A percentile compares a stretch with the other conserved stretches of the same genome.
These are phyloP conservation scores for Rosellinia necatrix DNA, from an alignment of 2,329 filamentous ascomycete genomes.

Conservation along the genomic window DNA sequence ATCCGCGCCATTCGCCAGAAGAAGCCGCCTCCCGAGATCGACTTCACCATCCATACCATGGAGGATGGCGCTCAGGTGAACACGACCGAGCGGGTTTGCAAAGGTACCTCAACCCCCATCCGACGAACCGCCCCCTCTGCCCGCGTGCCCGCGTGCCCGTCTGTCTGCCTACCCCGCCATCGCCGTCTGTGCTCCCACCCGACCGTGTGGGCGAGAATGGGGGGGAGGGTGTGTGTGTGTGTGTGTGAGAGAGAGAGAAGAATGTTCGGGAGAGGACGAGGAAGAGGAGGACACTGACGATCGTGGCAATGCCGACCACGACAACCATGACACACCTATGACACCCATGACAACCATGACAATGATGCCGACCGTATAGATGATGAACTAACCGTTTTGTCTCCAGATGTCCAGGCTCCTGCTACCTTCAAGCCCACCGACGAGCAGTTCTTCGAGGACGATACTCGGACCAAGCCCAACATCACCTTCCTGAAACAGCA, in stretches of 20 bases:
- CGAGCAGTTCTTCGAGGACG: conserved; percentile 90
- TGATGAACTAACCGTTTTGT: conserved; percentile 10
- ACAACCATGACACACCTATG: neutral
- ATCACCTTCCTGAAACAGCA: conserved; percentile 96
- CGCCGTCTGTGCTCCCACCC: neutral
- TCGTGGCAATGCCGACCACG: neutral
- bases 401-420: conserved; percentile 91
- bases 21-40: conserved; percentile 95
- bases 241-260: too few relatives aligned
- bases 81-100: conserved; percentile 95
- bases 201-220: neutral
- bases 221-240: too few relatives aligned
- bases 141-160: neutral
- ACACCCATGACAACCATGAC: neutral
- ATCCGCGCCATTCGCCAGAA: conserved; percentile 92
- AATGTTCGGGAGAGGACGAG: too few relatives aligned
- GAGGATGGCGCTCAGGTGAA: conserved; percentile 95
- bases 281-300: too few relatives aligned
- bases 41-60: conserved; percentile 98
- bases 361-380: conserved; percentile 14
- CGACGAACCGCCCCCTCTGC: neutral
- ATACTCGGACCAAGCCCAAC: conserved; percentile 85
- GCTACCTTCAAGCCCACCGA: conserved; percentile 91
- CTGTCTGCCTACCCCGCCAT: conserved; percentile 31
- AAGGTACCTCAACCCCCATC: conserved; percentile 67